Conservation (phyloP, 441 rosid species). For the Jatropha podagrica region DNA sequence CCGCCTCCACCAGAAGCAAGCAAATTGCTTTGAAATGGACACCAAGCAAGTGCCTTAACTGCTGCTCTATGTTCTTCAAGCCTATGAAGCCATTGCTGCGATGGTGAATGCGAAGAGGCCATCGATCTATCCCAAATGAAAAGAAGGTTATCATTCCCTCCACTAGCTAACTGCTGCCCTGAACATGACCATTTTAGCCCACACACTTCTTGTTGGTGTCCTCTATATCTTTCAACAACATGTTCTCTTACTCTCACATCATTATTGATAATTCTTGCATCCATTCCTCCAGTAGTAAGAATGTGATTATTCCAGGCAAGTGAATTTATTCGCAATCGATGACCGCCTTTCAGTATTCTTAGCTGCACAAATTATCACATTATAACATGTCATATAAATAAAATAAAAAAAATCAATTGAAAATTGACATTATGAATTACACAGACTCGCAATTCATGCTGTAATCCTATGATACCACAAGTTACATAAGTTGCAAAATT, state of each 20-base stretch:
- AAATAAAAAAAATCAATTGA: background rate
- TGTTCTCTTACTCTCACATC: slow-evolving; percentile 53
- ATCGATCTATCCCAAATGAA: slow-evolving; percentile 55
- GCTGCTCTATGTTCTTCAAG: slow-evolving; percentile 53
- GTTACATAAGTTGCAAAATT: too few relatives aligned
- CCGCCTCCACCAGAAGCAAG: slow-evolving; percentile 63
- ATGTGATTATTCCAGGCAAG: slow-evolving; percentile 51
- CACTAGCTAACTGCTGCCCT: slow-evolving; percentile 60
- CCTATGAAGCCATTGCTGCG: slow-evolving; percentile 60
- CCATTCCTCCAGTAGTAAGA: slow-evolving; percentile 49
- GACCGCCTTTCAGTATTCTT: slow-evolving; percentile 39
- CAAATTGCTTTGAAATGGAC: slow-evolving; percentile 57
- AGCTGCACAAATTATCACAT: slow-evolving; percentile 19
- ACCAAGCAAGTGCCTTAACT: slow-evolving; percentile 72
- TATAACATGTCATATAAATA: background rate
- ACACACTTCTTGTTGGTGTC: slow-evolving; percentile 54
- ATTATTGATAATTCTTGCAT: slow-evolving; percentile 35
- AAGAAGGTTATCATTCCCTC: slow-evolving; percentile 62
- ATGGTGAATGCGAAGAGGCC: slow-evolving; percentile 34
- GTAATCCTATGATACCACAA: too few relatives aligned
- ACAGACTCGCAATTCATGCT: background rate
- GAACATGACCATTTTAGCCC: slow-evolving; percentile 62
- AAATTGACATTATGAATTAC: background rate
- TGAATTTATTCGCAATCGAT: slow-evolving; percentile 38
- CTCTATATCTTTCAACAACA: slow-evolving; percentile 43